phyloP scores from a whole-genome alignment of 2,329 filamentous ascomycete species.

The Sporothrix protearum region DNA sequence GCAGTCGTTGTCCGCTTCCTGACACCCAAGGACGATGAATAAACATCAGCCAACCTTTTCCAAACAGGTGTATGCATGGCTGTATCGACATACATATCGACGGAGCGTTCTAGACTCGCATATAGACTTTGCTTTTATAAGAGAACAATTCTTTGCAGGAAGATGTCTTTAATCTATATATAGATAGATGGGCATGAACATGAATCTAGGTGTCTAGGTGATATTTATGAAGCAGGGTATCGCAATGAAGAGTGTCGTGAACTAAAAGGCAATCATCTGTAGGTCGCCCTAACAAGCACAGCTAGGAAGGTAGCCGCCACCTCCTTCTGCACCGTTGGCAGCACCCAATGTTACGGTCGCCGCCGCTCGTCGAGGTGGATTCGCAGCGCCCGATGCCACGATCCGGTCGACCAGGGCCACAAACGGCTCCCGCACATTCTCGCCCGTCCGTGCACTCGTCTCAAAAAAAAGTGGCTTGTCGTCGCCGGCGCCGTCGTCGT shows the following conservation, averaged over 20 bases:
- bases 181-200: background rate
- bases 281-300: conserved; percentile 35
- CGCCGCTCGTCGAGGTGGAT: background rate
- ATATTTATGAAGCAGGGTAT: background rate
- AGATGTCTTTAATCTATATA: background rate
- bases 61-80: too few relatives aligned
- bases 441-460: conserved; percentile 51
- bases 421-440: conserved; percentile 51
- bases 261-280: background rate
- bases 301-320: conserved; percentile 23
- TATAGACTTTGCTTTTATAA: background rate
- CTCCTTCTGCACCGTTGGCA: background rate
- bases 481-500: background rate
- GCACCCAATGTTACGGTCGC: conserved; percentile 41
- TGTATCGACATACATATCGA: background rate
- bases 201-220: background rate
- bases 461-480: conserved; percentile 47
- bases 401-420: conserved; percentile 51
- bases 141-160: background rate
- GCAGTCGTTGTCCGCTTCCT: conserved; percentile 38
- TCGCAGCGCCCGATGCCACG: conserved; percentile 32
- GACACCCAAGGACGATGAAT: conserved; percentile 33
- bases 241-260: background rate
- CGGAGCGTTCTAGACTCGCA: background rate
- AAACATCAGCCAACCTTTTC: background rate